Conservation (phyloP, 495 filamentous ascomycete species). For the Beverwykella pulmonaria region DNA sequence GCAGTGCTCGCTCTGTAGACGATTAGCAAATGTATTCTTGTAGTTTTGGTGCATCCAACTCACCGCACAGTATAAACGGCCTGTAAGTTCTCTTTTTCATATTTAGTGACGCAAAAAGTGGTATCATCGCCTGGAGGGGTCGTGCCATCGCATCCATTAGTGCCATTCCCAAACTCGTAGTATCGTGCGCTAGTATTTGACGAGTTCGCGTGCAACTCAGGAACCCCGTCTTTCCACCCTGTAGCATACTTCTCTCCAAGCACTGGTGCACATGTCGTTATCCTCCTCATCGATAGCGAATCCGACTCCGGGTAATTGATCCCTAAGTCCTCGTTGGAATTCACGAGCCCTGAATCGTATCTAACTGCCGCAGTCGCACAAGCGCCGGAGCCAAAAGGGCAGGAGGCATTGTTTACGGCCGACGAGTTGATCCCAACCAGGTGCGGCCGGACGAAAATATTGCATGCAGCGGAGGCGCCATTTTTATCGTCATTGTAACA, state of each 20-base stretch:
- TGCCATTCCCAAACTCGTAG: constrained; percentile 21
- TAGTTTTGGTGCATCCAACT: background rate
- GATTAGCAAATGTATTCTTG: background rate
- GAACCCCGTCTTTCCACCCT: constrained; percentile 7
- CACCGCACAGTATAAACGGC: constrained; percentile 19
- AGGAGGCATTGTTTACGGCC: constrained; percentile 10
- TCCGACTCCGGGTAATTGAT: constrained; percentile 31
- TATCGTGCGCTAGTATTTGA: constrained; percentile 17
- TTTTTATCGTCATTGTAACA: constrained; percentile 25
- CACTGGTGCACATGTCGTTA: constrained; percentile 31
- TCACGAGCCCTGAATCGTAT: constrained; percentile 26
- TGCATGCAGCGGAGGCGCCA: constrained; percentile 7
- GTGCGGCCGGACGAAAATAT: constrained; percentile 14
- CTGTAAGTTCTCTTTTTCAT: constrained; percentile 13
- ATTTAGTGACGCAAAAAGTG: constrained; percentile 24
- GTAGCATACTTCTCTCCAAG: constrained; percentile 20
- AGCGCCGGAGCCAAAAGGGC: constrained; percentile 24
- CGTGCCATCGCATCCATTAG: constrained; percentile 5
- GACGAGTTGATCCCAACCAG: constrained; percentile 15
- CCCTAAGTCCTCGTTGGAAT: constrained; percentile 30
- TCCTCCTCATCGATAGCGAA: constrained; percentile 9
- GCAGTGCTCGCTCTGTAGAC: constrained; percentile 8
- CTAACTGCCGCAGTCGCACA: constrained; percentile 1
- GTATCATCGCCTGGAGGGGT: background rate
- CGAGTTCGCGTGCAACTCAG: background rate